These are phyloP conservation scores for Aspergillus mulundensis DNA, from an alignment of 495 filamentous ascomycete species.

Conservation along the genomic window DNA sequence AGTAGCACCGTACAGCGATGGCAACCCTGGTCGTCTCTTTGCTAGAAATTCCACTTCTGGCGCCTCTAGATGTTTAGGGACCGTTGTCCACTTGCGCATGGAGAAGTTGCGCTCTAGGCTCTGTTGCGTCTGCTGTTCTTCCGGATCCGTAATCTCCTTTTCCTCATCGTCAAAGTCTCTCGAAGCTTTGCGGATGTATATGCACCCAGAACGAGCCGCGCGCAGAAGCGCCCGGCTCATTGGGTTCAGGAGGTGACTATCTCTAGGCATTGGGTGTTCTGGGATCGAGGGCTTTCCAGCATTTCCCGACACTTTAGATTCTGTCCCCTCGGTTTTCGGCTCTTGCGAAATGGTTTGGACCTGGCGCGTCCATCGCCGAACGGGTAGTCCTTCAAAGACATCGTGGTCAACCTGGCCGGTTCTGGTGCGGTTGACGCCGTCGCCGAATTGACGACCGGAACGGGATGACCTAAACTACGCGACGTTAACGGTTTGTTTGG, in stretches of 20 bases:
- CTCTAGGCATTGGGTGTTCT: conserved; percentile 76
- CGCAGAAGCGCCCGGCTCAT: conserved; percentile 82
- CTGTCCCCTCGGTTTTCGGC: conserved; percentile 49
- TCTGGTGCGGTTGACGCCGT: conserved; percentile 64
- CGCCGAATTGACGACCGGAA: conserved; percentile 40
- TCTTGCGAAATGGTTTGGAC: conserved; percentile 66
- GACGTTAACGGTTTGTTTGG: background rate
- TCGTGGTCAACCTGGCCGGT: conserved; percentile 86
- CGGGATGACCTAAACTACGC: conserved; percentile 45
- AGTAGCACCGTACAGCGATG: conserved; percentile 46
- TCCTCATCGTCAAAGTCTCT: conserved; percentile 46
- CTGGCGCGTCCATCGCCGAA: conserved; percentile 83
- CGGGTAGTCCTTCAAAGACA: conserved; percentile 89
- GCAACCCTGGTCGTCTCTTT: conserved; percentile 76
- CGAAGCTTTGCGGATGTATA: conserved; percentile 51
- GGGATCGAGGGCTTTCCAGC: conserved; percentile 45
- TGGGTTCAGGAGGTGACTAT: conserved; percentile 72
- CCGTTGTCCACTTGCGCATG: conserved; percentile 71
- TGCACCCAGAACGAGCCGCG: conserved; percentile 68
- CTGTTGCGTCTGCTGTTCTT: conserved; percentile 32
- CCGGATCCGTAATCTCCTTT: conserved; percentile 45
- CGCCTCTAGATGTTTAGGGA: conserved; percentile 72
- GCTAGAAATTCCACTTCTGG: conserved; percentile 78
- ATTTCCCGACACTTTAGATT: conserved; percentile 51
- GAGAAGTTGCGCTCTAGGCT: conserved; percentile 56